Conservation (phyloP, 768 basidiomycete genomes). For the Trametes cinnabarina region DNA sequence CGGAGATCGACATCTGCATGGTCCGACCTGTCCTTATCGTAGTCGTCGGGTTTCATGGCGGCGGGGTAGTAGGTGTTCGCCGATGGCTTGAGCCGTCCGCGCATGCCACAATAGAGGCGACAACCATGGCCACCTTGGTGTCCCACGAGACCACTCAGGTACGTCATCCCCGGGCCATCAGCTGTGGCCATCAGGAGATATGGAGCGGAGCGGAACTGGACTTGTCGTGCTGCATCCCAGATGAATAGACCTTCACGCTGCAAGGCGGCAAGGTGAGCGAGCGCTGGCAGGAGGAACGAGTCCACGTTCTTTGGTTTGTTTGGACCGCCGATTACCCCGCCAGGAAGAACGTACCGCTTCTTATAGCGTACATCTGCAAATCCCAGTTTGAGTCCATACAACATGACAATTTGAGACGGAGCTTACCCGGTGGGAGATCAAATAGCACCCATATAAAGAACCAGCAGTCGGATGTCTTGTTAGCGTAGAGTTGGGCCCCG, state of each 20-base stretch:
- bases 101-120: constrained; percentile 29
- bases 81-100: constrained; percentile 29
- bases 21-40: constrained; percentile 16
- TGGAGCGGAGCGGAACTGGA: constrained; percentile 20
- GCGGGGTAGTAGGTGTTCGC: constrained; percentile 35
- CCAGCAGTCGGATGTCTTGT: constrained; percentile 35
- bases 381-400: too few species aligned
- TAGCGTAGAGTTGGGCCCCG: constrained; percentile 29
- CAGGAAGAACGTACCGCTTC: constrained; percentile 28
- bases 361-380: too few species aligned
- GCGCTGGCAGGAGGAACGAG: constrained; percentile 30
- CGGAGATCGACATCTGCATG: constrained; percentile 31
- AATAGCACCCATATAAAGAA: constrained; percentile 32
- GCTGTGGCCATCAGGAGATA: not conserved
- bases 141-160: constrained; percentile 35
- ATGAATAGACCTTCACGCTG: constrained; percentile 25
- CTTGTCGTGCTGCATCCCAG: constrained; percentile 24
- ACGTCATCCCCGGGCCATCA: constrained; percentile 13
- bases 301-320: constrained; percentile 33
- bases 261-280: constrained; percentile 25
- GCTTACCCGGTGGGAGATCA: constrained; percentile 21
- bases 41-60: constrained; percentile 22
- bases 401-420: too few species aligned
- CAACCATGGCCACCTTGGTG: constrained; percentile 38
- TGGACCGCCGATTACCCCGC: constrained; percentile 32